Conservation (phyloP, 495 filamentous ascomycete species). For the Extremus antarcticus region DNA sequence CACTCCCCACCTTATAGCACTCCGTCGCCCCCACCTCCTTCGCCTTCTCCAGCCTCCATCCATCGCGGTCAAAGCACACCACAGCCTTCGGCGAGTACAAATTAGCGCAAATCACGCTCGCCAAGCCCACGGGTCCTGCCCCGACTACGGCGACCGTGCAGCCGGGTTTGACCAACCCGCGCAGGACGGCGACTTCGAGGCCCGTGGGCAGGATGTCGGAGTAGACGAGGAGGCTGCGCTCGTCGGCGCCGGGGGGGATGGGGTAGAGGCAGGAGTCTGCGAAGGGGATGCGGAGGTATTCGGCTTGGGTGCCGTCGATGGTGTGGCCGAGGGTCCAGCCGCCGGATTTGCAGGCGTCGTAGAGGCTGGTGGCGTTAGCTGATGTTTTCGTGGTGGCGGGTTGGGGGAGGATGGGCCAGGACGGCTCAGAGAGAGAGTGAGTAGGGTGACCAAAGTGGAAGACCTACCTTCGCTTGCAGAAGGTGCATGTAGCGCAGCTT, state of each 20-base stretch:
- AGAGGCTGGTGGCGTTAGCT: constrained; percentile 18
- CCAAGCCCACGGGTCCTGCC: constrained; percentile 42
- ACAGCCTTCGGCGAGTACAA: constrained; percentile 36
- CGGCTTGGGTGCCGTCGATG: constrained; percentile 42
- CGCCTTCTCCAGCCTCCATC: constrained; percentile 35
- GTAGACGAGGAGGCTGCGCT: constrained; percentile 31
- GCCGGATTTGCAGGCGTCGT: constrained; percentile 32
- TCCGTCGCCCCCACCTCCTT: constrained; percentile 35
- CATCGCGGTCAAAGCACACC: constrained; percentile 38
- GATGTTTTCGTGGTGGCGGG: not conserved
- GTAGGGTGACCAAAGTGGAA: not conserved
- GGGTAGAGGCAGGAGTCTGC: constrained; percentile 33
- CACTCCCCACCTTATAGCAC: constrained; percentile 20
- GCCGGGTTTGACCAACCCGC: constrained; percentile 35
- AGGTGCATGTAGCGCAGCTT: constrained; percentile 33
- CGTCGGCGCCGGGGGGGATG: constrained; percentile 32
- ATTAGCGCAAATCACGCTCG: constrained; percentile 36
- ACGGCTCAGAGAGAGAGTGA: too few relatives aligned
- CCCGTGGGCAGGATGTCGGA: constrained; percentile 42
- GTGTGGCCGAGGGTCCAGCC: constrained; percentile 37
- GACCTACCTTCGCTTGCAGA: constrained; percentile 23
- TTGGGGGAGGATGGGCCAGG: not conserved
- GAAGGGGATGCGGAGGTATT: constrained; percentile 41
- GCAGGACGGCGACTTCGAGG: constrained; percentile 40
- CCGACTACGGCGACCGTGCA: constrained; percentile 40